A percentile compares a stretch with the other conserved stretches of the same genome.
phyloP scores from a whole-genome alignment of 2,329 filamentous ascomycete genomes.

The Aspergillus eucalypticola region DNA sequence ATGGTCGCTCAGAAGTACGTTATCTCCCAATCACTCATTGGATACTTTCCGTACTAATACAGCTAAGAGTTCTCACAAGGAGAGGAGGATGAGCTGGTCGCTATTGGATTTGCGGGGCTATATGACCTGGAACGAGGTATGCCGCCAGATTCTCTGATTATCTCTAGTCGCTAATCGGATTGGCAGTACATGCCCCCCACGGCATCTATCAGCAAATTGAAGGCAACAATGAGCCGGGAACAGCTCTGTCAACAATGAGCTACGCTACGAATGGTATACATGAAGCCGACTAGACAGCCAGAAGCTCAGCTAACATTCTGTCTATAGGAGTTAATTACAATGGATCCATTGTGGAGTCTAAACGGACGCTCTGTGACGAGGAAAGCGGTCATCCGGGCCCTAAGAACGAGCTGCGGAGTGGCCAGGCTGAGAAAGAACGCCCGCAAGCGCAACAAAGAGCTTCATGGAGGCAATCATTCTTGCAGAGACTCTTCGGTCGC shows the following conservation, averaged over 20 bases:
- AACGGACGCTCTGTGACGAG: constrained; percentile 24
- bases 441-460: constrained; percentile 14
- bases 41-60: neutral
- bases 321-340: constrained; percentile 14
- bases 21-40: neutral
- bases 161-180: constrained; percentile 6
- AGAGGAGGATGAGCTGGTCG: constrained; percentile 34
- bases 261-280: constrained; percentile 20
- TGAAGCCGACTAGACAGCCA: neutral
- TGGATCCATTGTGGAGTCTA: constrained; percentile 11
- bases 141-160: neutral
- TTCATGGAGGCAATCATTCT: constrained; percentile 25
- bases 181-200: constrained; percentile 29
- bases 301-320: neutral
- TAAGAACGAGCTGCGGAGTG: constrained; percentile 15
- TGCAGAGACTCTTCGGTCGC: constrained; percentile 29
- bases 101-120: constrained; percentile 31
- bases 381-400: constrained; percentile 17
- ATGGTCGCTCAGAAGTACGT: constrained; percentile 30
- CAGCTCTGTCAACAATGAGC: constrained; percentile 16
- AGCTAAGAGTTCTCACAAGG: constrained; percentile 26
- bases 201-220: constrained; percentile 25
- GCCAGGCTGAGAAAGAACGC: constrained; percentile 2
- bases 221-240: constrained; percentile 5
- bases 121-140: constrained; percentile 33